phyloP scores from a whole-genome alignment of 768 basidiomycete species.

The Candolleomyces aberdarensis region DNA sequence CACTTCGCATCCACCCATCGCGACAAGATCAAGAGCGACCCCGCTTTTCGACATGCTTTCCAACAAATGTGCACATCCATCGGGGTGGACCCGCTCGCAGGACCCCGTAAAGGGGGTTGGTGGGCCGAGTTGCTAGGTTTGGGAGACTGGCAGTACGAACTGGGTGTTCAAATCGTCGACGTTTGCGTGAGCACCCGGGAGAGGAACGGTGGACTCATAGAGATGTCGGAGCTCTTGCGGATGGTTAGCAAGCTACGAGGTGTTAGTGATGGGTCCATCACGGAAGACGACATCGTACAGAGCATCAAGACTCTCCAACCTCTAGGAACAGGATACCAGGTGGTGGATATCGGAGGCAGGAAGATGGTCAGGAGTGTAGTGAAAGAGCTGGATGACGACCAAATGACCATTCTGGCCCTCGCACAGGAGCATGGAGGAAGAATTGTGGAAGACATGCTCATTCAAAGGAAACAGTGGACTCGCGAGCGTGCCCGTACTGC shows the following conservation, averaged over 20 bases:
- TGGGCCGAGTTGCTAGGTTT: slow-evolving; percentile 88
- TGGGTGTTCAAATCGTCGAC: slow-evolving; percentile 94
- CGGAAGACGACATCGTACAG: slow-evolving; percentile 79
- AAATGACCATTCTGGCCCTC: slow-evolving; percentile 75
- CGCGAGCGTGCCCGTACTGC: slow-evolving; percentile 71
- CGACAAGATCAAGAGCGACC: slow-evolving; percentile 78
- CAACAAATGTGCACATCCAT: slow-evolving; percentile 95
- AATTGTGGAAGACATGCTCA: slow-evolving; percentile 61
- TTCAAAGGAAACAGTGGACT: slow-evolving; percentile 70
- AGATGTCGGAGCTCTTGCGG: slow-evolving; percentile 79
- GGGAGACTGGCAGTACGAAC: slow-evolving; percentile 94
- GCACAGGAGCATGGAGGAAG: slow-evolving; percentile 68
- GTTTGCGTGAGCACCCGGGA: slow-evolving; percentile 86
- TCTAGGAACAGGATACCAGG: slow-evolving; percentile 87
- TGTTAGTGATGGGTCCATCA: slow-evolving; percentile 63
- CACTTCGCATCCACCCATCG: slow-evolving; percentile 84
- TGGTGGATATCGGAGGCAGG: slow-evolving; percentile 68
- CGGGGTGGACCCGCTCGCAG: slow-evolving; percentile 92
- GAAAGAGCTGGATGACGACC: slow-evolving; percentile 87
- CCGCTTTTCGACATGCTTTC: slow-evolving; percentile 87
- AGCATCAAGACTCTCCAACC: slow-evolving; percentile 87
- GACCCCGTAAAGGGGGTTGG: slow-evolving; percentile 82
- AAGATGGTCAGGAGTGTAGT: slow-evolving; percentile 90
- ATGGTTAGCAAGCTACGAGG: slow-evolving; percentile 76
- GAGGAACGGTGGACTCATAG: slow-evolving; percentile 89